Conservation (phyloP, 345 rosid species). For the Reutealis trisperma region DNA sequence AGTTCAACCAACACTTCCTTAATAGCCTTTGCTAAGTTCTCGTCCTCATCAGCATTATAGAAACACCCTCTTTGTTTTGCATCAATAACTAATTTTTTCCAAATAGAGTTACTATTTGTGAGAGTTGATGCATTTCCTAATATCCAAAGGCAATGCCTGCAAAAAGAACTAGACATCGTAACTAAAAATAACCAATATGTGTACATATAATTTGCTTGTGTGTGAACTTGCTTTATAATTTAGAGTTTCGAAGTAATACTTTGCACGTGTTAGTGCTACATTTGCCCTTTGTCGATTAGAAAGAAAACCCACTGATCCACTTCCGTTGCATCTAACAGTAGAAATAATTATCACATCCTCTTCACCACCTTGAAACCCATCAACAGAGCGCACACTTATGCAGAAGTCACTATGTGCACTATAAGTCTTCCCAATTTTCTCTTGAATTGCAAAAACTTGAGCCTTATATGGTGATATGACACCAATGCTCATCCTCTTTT, state of each 20-base stretch:
- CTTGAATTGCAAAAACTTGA: conserved; percentile 40
- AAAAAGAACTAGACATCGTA: background rate
- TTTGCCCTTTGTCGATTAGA: conserved; percentile 11
- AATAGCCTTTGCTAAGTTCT: conserved; percentile 25
- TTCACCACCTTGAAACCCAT: conserved; percentile 57
- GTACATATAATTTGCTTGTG: no score
- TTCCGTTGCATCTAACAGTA: conserved; percentile 45
- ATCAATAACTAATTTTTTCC: conserved; percentile 36
- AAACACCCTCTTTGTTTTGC: conserved; percentile 39
- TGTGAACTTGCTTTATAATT: no score
- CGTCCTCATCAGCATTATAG: conserved; percentile 40
- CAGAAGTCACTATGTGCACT: conserved; percentile 20
- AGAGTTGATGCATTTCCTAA: conserved; percentile 47
- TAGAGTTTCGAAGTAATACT: conserved; percentile 20
- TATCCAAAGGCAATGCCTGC: conserved; percentile 50
- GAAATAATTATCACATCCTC: conserved; percentile 52
- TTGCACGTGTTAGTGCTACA: conserved; percentile 33
- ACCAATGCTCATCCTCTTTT: conserved; percentile 13
- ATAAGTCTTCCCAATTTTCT: conserved; percentile 28
- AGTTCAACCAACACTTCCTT: background rate
- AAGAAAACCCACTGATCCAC: conserved; percentile 45
- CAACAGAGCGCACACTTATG: conserved; percentile 41
- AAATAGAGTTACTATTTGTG: conserved; percentile 31
- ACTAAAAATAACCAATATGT: no score
- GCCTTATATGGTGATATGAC: conserved; percentile 28